Evolutionary conservation across 805 yeast species (phyloP), one percentile per base, ranked within the genome.

Genomic region (Candida jianshihensis): DNA sequence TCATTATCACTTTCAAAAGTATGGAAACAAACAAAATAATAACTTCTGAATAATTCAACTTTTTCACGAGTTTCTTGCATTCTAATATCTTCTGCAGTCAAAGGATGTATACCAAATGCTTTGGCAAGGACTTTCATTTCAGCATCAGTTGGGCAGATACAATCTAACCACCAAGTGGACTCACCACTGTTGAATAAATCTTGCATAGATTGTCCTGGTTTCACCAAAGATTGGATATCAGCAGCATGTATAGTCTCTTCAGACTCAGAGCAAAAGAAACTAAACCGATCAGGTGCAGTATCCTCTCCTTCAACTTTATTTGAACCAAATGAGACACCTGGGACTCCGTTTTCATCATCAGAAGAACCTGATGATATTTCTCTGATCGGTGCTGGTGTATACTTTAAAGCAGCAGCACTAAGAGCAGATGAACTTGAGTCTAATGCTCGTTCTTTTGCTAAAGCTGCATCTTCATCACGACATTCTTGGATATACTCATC

Each of bases 11-110:
- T 79, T 55, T 88, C 97, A 61, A 92, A 92, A 4, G 97, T 85
- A 59, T 92, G 96, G 75, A 92, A 92, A 71, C 95, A 85, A 29
- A 92, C 95, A 66, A 92, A 88, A 61, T 92, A 90, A 61, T 90
- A 90, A 47, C 76, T 75, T 49, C 78, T 76, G 71, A 90, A 90
- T 43, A 90, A 67, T 62, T 90, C 98, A 21, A 90, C 97, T 61
- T 90, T 90, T 65, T 90, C 98, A 63, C 98, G 88, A 18, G 96
- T 77, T 64, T 90, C 98, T 63, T 89, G 95, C 76, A 87, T 84
- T 39, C 96, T 69, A 46, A 90, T 89, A 78, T 90, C 98, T 64
- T 90, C 98, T 2, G 96, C 88, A 0, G 98, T 90, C 68, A 90
- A 78, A 21, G 98, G 98, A 67, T 90, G 98, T 62, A 90, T 86